Base-by-base conservation (phyloP, 2,329 filamentous ascomycete genomes). In the Tolypocladium album region DNA sequence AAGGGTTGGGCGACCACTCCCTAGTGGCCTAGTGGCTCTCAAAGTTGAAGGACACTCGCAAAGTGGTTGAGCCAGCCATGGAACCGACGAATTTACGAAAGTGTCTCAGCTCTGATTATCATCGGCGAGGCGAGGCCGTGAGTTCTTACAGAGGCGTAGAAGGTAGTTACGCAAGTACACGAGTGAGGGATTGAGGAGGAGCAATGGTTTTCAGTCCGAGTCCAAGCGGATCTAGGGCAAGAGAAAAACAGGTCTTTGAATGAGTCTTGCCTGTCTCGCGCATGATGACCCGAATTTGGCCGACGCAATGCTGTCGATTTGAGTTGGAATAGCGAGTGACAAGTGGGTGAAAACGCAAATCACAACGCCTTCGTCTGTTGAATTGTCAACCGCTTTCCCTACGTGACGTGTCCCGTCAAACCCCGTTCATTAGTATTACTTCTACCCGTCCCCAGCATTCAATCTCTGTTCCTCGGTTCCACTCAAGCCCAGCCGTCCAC, bases 81-180 rank as follows among this genome's bases (percentile, higher is more conserved):
- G 8, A 69, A 67, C 57, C 72, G 12, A 67, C 57, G 5, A 61
- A 61, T 74, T 71, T 9, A 66, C 66, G 60, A 65, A 69, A 9
- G 71, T 69, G 20, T 71, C 72, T 1, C 69, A 68, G 7, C 72
- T 70, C 61, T 74, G 72, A 47, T 67, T 63, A 45, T 69, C 65
- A 39, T 36, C 40, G 7, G 40, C 12, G 17, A 34, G 7, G 40
- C 12, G 17, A 34, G 36, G n/a, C 31, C 38, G 11, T 45, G 24
- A 47, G 22, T 2, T 15, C 43, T 47, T 22, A 22, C 39, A 40
- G 39, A 20, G 39, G 39, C 36, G 11, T 13, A 1, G 9, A 38
- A 38, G 34, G 27, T 13, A 38, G 36, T 12, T 13, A 13, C 11
- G 36, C 36, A 38, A 38, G 36, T 2, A 13, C 27, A 38, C 8